A percentile compares a stretch with the other conserved stretches of the same genome.
Evolutionary conservation across 2,329 filamentous ascomycete genomes (phyloP).

Genomic region (Sclerotiophoma versabilis): DNA sequence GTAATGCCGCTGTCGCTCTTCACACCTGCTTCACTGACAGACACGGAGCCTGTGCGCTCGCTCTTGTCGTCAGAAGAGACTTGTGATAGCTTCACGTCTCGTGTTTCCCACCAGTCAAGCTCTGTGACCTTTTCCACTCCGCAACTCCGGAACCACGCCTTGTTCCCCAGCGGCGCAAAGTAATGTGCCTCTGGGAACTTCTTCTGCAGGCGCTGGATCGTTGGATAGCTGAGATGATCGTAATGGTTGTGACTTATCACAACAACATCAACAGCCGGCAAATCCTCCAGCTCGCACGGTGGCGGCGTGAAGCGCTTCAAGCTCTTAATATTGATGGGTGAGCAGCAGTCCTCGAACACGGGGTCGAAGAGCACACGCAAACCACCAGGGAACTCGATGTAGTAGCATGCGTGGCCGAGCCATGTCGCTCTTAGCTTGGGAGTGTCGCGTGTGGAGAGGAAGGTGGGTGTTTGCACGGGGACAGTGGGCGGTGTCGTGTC

Average conservation of each 20-base stretch:
- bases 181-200: slow-evolving; percentile 82
- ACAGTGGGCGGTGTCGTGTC: slow-evolving; percentile 72
- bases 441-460: slow-evolving; percentile 67
- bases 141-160: slow-evolving; percentile 76
- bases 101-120: slow-evolving; percentile 93
- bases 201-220: slow-evolving; percentile 73
- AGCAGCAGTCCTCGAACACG: slow-evolving; percentile 88
- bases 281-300: slow-evolving; percentile 78
- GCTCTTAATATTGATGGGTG: slow-evolving; percentile 72
- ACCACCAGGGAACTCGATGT: slow-evolving; percentile 85
- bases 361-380: slow-evolving; percentile 92
- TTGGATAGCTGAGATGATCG: slow-evolving; percentile 84
- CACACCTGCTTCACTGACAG: slow-evolving; percentile 6
- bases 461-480: slow-evolving; percentile 69
- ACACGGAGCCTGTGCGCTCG: slow-evolving; percentile 16
- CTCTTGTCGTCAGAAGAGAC: not conserved
- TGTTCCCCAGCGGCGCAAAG: slow-evolving; percentile 84
- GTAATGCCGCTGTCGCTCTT: slow-evolving; percentile 63
- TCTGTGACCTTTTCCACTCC: slow-evolving; percentile 83
- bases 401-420: slow-evolving; percentile 95
- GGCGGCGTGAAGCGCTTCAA: slow-evolving; percentile 80
- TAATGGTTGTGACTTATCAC: slow-evolving; percentile 92
- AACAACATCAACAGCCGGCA: slow-evolving; percentile 76
- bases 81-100: slow-evolving; percentile 62
- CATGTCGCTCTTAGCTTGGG: slow-evolving; percentile 80